Evolutionary conservation across 1,284 basidiomycete genomes (phyloP), one percentile per base, ranked within the genome.

Genomic region (Paramarasmius palmivorus): DNA sequence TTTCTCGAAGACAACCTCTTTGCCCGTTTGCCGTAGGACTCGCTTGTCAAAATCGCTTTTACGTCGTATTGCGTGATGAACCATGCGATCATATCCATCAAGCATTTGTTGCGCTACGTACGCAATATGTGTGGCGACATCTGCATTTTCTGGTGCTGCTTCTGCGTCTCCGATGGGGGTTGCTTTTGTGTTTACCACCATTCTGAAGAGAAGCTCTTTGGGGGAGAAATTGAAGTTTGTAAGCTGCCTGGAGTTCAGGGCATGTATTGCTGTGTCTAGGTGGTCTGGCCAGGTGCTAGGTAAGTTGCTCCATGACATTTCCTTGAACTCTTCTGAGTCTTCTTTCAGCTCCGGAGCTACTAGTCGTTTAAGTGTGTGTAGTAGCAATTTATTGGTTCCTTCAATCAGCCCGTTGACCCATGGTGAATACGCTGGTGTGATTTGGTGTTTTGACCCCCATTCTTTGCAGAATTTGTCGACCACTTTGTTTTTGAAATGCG

Each of bases 351-450:
- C n/a, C n/a, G n/a, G 70, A 10, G 66, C 67, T 36, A 70, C 73
- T 0, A 74, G 50, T 0, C 64, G 41, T 20, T 63, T 59, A 0
- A 75, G 56, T 0, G 59, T 37, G 8, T 65, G 57, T 0, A 74
- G 52, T 1, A 78, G 53, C 1, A 67, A 48, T 7, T 61, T 58
- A 46, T 76, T 76, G 0, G 63, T 55, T 4, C 65, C 66, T 49
- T 75, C 68, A 0, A 73, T 58, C 0, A 75, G 63, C 0, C 74
- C 68, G 23, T 73, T 74, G 8, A 73, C 56, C 68, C 71, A 75
- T 1, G 73, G 70, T 4, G 74, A 66, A 51, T 77, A 76, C 14
- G 71, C 67, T 0, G 72, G 55, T 0, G 66, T 58, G 0, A 68
- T 50, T 1, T 69, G 59, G 6, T 60, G 55, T 2, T 60, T 49